These are phyloP conservation scores for Tuctoria greenei DNA, from an alignment of 176 grass and related monocot genomes.

Conservation along the genomic window DNA sequence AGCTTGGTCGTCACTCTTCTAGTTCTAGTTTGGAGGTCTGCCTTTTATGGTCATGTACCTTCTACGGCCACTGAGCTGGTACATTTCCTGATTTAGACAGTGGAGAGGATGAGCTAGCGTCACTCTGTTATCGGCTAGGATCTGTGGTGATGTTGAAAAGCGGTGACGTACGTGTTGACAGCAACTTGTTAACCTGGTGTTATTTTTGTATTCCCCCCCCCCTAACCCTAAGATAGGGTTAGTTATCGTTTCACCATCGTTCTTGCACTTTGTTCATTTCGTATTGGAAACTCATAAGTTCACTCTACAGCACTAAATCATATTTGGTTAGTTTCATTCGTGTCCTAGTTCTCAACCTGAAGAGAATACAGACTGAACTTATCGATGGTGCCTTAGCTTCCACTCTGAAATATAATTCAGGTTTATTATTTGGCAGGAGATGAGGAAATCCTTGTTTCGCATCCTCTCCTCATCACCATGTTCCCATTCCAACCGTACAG, in stretches of 20 bases:
- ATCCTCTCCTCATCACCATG: background rate
- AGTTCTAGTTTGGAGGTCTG: background rate
- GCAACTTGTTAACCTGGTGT: background rate
- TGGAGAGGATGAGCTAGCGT: background rate
- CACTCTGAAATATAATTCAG: background rate
- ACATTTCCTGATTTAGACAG: background rate
- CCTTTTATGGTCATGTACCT: background rate
- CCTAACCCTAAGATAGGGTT: background rate
- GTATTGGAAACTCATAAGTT: no score
- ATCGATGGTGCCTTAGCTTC: background rate
- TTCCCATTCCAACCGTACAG: no score
- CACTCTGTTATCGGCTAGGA: conserved; percentile 3
- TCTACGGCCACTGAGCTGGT: background rate
- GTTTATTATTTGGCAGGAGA: background rate
- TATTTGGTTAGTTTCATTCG: background rate
- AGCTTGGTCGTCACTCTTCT: background rate
- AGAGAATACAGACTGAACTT: background rate
- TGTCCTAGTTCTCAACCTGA: background rate
- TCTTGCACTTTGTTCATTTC: background rate
- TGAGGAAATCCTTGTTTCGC: background rate
- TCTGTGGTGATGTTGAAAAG: background rate
- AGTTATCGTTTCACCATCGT: conserved; percentile 8
- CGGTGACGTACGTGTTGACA: background rate
- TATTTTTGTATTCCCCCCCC: background rate
- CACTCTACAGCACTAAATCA: no score